Percentiles rank a stretch among this genome's conserved stretches.
phyloP scores from a whole-genome alignment of 345 rosid species.

The Odontarrhena argentea region DNA sequence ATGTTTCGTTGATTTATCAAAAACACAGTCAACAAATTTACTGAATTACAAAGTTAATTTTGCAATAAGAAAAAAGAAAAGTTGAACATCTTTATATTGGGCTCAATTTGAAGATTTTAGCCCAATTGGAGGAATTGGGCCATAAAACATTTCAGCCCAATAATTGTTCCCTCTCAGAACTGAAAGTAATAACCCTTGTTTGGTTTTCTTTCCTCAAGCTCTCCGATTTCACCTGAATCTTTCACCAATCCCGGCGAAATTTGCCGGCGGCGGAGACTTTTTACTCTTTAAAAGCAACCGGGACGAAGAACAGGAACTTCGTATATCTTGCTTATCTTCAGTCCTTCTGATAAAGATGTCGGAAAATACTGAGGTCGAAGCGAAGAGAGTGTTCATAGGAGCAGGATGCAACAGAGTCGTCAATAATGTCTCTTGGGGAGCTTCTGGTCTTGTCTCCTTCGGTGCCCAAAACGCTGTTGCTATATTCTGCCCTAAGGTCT shows the following conservation, averaged over 20 bases:
- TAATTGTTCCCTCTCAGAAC: not conserved
- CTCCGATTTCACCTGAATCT: conserved; percentile 19
- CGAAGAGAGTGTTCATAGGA: conserved; percentile 70
- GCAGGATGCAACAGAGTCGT: conserved; percentile 93
- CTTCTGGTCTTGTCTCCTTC: conserved; percentile 70
- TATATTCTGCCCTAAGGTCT: conserved; percentile 76
- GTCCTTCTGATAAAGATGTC: conserved; percentile 20
- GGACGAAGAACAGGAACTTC: not conserved
- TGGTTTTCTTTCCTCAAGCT: not conserved
- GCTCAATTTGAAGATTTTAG: not conserved
- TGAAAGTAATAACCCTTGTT: not conserved
- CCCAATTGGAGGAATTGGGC: not conserved
- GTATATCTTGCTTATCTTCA: conserved; percentile 1
- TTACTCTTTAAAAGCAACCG: not conserved
- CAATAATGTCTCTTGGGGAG: conserved; percentile 93
- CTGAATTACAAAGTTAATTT: too few relatives aligned
- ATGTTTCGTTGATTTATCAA: too few relatives aligned
- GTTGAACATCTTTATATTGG: not conserved
- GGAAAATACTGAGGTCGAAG: conserved; percentile 42
- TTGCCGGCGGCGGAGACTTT: conserved; percentile 13
- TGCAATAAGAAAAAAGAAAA: too few relatives aligned
- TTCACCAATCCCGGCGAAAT: conserved; percentile 6
- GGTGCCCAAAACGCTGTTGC: conserved; percentile 90
- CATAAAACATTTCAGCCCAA: conserved; percentile 9
- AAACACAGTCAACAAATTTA: too few relatives aligned